Evolutionary conservation across 257 asterid species (phyloP).

Genomic region (Scutellaria barbata): DNA sequence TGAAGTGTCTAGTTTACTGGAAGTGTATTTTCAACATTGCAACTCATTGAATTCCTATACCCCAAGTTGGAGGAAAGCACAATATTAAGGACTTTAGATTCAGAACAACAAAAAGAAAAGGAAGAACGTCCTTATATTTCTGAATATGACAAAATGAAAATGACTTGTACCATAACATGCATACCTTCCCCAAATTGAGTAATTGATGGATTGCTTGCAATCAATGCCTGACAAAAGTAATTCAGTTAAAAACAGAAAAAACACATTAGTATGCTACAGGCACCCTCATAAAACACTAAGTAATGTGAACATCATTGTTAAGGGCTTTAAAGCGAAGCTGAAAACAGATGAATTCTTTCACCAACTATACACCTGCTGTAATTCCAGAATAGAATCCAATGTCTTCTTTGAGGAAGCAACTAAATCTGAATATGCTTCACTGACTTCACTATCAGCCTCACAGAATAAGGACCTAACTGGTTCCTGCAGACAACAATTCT

Average conservation of each 20-base stretch:
- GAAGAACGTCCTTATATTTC: neutral
- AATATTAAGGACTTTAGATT: neutral
- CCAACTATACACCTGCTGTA: conserved; percentile 75
- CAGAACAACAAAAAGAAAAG: neutral
- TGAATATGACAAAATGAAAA: neutral
- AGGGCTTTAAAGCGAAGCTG: conserved; percentile 34
- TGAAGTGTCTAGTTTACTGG: neutral
- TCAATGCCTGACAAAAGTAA: conserved; percentile 63
- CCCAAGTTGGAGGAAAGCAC: conserved; percentile 8
- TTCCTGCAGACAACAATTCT: conserved; percentile 55
- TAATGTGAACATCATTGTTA: neutral
- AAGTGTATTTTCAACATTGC: neutral
- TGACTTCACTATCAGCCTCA: conserved; percentile 46
- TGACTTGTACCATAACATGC: conserved; percentile 8
- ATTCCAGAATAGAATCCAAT: conserved; percentile 68
- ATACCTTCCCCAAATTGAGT: conserved; percentile 64
- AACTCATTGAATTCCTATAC: neutral
- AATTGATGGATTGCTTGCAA: conserved; percentile 75
- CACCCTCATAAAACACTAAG: conserved; percentile 16
- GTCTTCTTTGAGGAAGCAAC: conserved; percentile 74
- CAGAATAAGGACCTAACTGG: conserved; percentile 72
- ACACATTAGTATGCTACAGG: neutral
- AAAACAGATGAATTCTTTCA: conserved; percentile 13
- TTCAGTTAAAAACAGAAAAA: conserved; percentile 15
- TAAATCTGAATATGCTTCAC: conserved; percentile 79